Evolutionary conservation across 2,329 filamentous ascomycete genomes (phyloP).

Genomic region (Penicillium sp.): DNA sequence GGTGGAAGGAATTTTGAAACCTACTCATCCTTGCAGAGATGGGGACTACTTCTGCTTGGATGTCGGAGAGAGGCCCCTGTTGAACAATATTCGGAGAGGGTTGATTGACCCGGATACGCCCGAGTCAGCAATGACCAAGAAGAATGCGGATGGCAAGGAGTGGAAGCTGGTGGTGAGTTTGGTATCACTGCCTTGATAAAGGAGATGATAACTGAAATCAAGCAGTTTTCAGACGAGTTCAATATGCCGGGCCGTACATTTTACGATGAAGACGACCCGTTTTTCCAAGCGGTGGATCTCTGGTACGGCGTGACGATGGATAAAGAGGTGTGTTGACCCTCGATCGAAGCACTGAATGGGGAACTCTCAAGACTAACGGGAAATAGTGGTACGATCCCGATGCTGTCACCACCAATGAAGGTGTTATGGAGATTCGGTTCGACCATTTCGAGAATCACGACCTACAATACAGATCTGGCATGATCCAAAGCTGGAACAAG

Average conservation of each 20-base stretch:
- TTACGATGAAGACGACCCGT: constrained; percentile 70
- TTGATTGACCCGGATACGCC: constrained; percentile 71
- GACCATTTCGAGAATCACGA: constrained; percentile 66
- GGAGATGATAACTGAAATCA: constrained; percentile 1
- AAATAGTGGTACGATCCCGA: constrained; percentile 69
- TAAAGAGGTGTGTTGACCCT: constrained; percentile 53
- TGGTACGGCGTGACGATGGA: constrained; percentile 74
- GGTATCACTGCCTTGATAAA: background rate
- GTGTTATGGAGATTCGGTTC: constrained; percentile 64
- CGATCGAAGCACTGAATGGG: background rate
- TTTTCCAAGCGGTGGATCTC: constrained; percentile 66
- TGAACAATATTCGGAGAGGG: constrained; percentile 62
- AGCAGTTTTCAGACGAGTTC: constrained; percentile 70
- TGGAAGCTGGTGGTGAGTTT: constrained; percentile 63
- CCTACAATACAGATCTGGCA: constrained; percentile 69
- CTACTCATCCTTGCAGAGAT: constrained; percentile 34
- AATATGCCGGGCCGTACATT: constrained; percentile 68
- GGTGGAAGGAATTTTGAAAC: constrained; percentile 48
- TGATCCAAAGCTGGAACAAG: constrained; percentile 74
- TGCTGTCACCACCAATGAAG: constrained; percentile 63
- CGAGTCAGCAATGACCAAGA: constrained; percentile 57
- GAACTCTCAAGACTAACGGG: constrained; percentile 7
- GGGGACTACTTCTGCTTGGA: constrained; percentile 52
- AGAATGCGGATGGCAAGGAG: constrained; percentile 59
- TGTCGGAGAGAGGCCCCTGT: constrained; percentile 51